These are phyloP conservation scores for Thelephora aurantiotincta DNA, from an alignment of 768 basidiomycete species.

Conservation along the genomic window DNA sequence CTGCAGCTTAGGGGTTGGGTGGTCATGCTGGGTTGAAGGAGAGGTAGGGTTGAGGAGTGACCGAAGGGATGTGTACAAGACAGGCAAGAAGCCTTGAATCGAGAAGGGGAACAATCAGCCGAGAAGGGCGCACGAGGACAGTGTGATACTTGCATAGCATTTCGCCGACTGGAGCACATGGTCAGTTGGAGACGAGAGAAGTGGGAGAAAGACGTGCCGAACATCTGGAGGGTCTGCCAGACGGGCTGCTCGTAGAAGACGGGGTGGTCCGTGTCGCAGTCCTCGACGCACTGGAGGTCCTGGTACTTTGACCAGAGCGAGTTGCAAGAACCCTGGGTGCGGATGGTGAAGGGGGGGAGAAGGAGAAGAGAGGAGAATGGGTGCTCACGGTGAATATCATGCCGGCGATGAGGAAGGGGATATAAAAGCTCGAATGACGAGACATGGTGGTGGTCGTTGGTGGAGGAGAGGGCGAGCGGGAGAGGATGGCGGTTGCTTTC, in stretches of 20 bases:
- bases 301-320: constrained; percentile 71
- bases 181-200: constrained; percentile 5
- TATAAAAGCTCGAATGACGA: constrained; percentile 39
- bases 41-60: constrained; percentile 30
- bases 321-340: constrained; percentile 56
- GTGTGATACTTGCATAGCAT: constrained; percentile 62
- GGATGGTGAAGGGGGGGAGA: constrained; percentile 1
- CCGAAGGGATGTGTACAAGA: constrained; percentile 57
- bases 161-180: constrained; percentile 61
- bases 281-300: constrained; percentile 99
- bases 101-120: constrained; percentile 8
- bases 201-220: constrained; percentile 37
- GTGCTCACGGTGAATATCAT: constrained; percentile 80
- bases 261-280: constrained; percentile 60
- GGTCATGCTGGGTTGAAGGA: constrained; percentile 28
- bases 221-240: constrained; percentile 87
- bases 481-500: background rate
- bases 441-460: constrained; percentile 27
- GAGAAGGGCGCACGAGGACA: constrained; percentile 7
- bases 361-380: background rate
- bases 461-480: background rate
- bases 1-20: constrained; percentile 14
- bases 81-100: constrained; percentile 65
- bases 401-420: constrained; percentile 74
- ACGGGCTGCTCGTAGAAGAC: constrained; percentile 91